A percentile compares a stretch with the other conserved stretches of the same genome.
Evolutionary conservation across 495 filamentous ascomycete genomes (phyloP).

Genomic region (Talaromyces trachyspermus): DNA sequence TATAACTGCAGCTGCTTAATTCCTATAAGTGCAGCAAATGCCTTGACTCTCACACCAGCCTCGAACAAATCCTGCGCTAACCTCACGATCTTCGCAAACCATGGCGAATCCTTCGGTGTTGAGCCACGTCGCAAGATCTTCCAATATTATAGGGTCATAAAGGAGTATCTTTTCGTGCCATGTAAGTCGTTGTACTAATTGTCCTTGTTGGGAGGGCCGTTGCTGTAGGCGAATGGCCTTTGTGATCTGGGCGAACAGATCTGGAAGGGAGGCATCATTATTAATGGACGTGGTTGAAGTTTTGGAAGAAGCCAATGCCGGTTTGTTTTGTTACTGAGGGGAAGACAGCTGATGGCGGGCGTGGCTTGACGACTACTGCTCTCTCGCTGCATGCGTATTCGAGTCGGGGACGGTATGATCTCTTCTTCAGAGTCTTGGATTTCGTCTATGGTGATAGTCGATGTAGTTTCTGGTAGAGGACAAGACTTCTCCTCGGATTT

Average conservation of each 20-base stretch:
- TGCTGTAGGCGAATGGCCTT: constrained; percentile 52
- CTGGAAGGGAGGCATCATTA: constrained; percentile 14
- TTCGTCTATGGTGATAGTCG: constrained; percentile 37
- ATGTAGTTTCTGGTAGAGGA: constrained; percentile 16
- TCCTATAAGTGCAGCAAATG: constrained; percentile 50
- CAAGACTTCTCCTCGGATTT: neutral
- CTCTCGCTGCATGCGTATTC: constrained; percentile 13
- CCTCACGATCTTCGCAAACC: constrained; percentile 58
- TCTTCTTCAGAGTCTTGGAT: constrained; percentile 61
- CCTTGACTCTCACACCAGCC: constrained; percentile 81
- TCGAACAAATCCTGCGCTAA: constrained; percentile 54
- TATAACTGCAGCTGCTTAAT: neutral
- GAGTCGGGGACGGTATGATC: constrained; percentile 26
- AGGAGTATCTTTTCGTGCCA: constrained; percentile 92
- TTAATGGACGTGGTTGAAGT: neutral
- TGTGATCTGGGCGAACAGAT: constrained; percentile 57
- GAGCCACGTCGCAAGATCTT: constrained; percentile 79
- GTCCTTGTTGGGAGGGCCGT: constrained; percentile 22
- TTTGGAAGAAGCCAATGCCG: neutral
- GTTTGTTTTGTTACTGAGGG: constrained; percentile 5
- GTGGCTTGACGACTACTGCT: neutral
- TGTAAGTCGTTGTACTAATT: constrained; percentile 29
- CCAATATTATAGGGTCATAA: constrained; percentile 85
- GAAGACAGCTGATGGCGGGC: constrained; percentile 8
- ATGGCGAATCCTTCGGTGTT: constrained; percentile 61